A percentile compares a stretch with the other conserved stretches of the same genome.
Evolutionary conservation across 1,284 basidiomycete species (phyloP).

Genomic region (Melampsora americana): DNA sequence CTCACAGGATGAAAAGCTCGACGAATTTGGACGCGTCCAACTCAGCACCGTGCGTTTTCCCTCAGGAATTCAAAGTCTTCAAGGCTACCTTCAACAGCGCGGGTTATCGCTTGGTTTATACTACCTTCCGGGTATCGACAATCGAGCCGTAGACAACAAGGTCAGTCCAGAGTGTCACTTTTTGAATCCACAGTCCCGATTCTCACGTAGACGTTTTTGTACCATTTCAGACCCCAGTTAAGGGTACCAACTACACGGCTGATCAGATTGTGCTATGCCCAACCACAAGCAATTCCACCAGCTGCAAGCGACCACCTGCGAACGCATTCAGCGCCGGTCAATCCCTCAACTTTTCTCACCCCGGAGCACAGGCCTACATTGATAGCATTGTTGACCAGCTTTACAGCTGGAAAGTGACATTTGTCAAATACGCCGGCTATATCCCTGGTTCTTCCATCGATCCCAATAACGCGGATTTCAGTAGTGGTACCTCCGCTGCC

Average conservation of each 20-base stretch:
- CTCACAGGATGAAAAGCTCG: slow-evolving; percentile 1
- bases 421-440: slow-evolving; percentile 1
- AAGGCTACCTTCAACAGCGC: background rate
- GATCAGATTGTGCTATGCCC: slow-evolving; percentile 8
- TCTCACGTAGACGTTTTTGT: background rate
- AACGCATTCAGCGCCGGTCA: background rate
- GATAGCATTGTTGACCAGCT: slow-evolving; percentile 6
- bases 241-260: background rate
- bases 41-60: background rate
- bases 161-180: background rate
- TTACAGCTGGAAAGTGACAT: background rate
- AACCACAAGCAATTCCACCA: background rate
- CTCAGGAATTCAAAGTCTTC: background rate
- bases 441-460: slow-evolving; percentile 8
- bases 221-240: background rate
- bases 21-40: background rate
- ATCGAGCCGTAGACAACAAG: background rate
- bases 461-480: background rate
- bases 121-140: slow-evolving; percentile 7
- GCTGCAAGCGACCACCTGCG: slow-evolving; percentile 1
- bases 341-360: background rate
- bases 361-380: slow-evolving; percentile 7
- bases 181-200: background rate
- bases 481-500: background rate
- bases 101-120: background rate